Base-by-base conservation (phyloP, 192 early-diverging fungal species). In the Backusella sp. region DNA sequence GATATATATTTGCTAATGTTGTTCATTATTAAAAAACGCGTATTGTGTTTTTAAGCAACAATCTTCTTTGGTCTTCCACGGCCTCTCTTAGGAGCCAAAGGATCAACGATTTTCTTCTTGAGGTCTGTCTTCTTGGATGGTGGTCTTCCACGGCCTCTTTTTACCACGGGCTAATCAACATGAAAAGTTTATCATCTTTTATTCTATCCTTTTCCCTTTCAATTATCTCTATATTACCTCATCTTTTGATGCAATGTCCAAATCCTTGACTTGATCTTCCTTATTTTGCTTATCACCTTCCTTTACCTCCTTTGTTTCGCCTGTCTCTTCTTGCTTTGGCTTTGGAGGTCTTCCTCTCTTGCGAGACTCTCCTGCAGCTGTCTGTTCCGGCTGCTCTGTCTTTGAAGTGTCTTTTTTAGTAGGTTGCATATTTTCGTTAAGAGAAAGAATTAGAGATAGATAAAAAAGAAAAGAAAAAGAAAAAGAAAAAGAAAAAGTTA, bases 21-120 rank as follows among this genome's bases (percentile, higher is more conserved):
- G 21, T 11, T 41, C n/a, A 36, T 6, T 6, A 19, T 26, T 69
- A n/a, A 69, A 32, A 39, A 69, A 69, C n/a, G 39, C 39, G 39
- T 73, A n/a, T 73, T 23, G 39, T 73, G 21, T 12, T 35, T 65
- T 73, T 65, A 73, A 62, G 52, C 49, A 28, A 37, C 15, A 17
- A 65, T 14, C 34, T 73, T 73, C 72, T 73, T 73, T 65, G 72
- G 72, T 42, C 72, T 73, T 59, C 72, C 72, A 41, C 53, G 36
- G 3, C 72, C 72, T 36, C 72, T 42, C n/a, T 73, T 73, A 9
- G 72, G 49, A 65, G n/a, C 56, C 28, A 56, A 73, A 32, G 36
- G 53, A 39, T 73, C 72, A 19, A 36, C 36, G 1, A 41, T 28
- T 17, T 56, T 73, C 28, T 59, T 65, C 44, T 42, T 26, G 21